A percentile compares a stretch with the other conserved stretches of the same genome.
Evolutionary conservation across 176 grass and related monocot species (phyloP).

Genomic region (Dendrocalamus sinicus): DNA sequence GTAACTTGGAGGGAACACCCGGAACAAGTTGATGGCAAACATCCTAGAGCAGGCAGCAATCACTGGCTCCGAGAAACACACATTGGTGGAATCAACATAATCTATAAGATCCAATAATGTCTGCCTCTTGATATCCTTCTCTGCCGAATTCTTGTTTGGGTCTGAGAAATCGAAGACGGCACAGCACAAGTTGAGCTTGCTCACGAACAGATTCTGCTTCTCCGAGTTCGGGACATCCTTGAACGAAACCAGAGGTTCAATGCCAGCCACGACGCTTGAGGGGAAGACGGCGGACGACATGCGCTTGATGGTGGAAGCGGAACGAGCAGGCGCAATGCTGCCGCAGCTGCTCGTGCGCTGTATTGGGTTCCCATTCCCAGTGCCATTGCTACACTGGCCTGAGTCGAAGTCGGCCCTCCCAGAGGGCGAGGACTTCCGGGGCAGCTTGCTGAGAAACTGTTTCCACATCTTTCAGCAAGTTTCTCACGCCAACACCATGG

Average conservation of each 20-base stretch:
- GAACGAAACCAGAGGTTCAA: constrained; percentile 83
- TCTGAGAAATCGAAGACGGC: constrained; percentile 96
- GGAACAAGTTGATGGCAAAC: constrained; percentile 86
- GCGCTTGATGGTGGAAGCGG: constrained; percentile 70
- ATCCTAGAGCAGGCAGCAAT: constrained; percentile 79
- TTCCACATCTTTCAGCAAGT: constrained; percentile 71
- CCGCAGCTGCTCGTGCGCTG: constrained; percentile 73
- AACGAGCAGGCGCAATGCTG: constrained; percentile 48
- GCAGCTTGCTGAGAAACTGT: constrained; percentile 86
- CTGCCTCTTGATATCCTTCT: constrained; percentile 97
- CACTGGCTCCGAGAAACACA: constrained; percentile 68
- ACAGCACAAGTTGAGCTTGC: constrained; percentile 85
- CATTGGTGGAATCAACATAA: constrained; percentile 55
- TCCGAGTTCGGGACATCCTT: constrained; percentile 87
- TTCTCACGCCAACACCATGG: constrained; percentile 39
- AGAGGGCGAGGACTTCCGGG: constrained; percentile 68
- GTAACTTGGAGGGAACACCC: constrained; percentile 78
- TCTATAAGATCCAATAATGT: constrained; percentile 86
- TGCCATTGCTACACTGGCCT: constrained; percentile 50
- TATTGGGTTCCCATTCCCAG: constrained; percentile 41
- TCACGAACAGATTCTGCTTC: constrained; percentile 82
- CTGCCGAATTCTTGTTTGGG: constrained; percentile 70
- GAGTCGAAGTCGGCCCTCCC: constrained; percentile 48
- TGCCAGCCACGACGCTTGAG: constrained; percentile 84
- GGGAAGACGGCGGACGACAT: constrained; percentile 96